These are phyloP conservation scores for Diaporthe humulicola DNA, from an alignment of 2,329 filamentous ascomycete genomes.

Conservation along the genomic window DNA sequence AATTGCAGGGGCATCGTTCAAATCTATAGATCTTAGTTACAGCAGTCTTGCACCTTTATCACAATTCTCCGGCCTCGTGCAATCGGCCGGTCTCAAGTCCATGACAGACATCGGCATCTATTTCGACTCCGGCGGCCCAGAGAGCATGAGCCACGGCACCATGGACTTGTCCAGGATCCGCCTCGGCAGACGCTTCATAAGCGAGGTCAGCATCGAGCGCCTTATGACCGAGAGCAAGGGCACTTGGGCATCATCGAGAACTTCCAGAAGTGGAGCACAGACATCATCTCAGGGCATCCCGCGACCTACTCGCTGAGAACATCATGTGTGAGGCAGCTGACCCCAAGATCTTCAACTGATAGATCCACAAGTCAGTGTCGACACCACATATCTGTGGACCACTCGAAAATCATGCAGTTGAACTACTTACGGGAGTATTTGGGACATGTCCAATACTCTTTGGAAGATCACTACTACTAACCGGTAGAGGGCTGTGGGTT, in stretches of 20 bases:
- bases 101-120: conserved; percentile 70
- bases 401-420: no score
- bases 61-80: no score
- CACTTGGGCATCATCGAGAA: conserved; percentile 72
- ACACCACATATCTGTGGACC: no score
- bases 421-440: no score
- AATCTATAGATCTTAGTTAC: no score
- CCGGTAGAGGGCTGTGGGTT: no score
- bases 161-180: conserved; percentile 63
- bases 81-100: conserved; percentile 61
- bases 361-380: no score
- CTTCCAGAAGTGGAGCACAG: conserved; percentile 65
- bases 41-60: no score
- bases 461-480: no score
- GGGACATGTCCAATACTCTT: no score
- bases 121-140: conserved; percentile 55
- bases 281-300: conserved; percentile 65
- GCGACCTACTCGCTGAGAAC: conserved; percentile 62
- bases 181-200: conserved; percentile 62
- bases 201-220: conserved; percentile 64
- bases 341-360: conserved; percentile 66
- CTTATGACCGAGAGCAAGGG: conserved; percentile 73
- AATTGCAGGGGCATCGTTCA: no score
- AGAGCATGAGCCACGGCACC: conserved; percentile 61
- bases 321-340: conserved; percentile 72